Evolutionary conservation across 1,284 basidiomycete genomes (phyloP), one percentile per base, ranked within the genome.

Genomic region (Ustilago trichophora): DNA sequence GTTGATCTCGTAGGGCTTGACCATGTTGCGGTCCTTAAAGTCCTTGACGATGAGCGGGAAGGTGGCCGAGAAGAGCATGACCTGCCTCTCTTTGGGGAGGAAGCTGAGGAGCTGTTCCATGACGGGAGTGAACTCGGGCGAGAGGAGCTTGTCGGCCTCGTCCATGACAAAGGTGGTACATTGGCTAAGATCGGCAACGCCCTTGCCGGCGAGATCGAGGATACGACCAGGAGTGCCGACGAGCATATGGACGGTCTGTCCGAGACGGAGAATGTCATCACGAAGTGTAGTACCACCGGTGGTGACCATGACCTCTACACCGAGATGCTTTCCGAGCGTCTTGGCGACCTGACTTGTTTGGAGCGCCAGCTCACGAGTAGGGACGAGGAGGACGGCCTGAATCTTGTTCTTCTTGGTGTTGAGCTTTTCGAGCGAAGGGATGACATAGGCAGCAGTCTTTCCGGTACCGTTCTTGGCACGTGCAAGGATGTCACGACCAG

Each of bases 1-100:
- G 84, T 98, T 98, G 85, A 98, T 96, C 84, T 97, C 93, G 84
- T 96, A 91, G 8, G 95, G 93, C 70, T 90, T 88, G 67, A 88
- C 89, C 95, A 98, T 98, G 85, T 98, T 91, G 83, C 96, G 95
- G 81, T 97, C 94, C 92, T 96, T 96, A 86, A 98, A 98, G 83
- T 97, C 93, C 83, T 98, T 98, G 80, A 98, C 96, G 80, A 96
- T 95, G 86, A 97, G 88, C 4, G 96, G 95, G 88, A 98, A 98
- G 25, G 95, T 98, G 47, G 95, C 95, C 53, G 93, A 97, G 84
- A 98, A 98, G 75, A 98, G 86, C 95, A 98, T 98, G 80, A 98
- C 93, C 84, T 98, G 95, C 59, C 93, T 87, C 76, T 91, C 88
- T 67, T 87, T 84, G 40, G 93, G 92, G 59, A 97, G 87, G 83